A percentile compares a stretch with the other conserved stretches of the same genome.
These are phyloP conservation scores for Carex sylvatica DNA, from an alignment of 202 grass and related monocot species.

Conservation along the genomic window DNA sequence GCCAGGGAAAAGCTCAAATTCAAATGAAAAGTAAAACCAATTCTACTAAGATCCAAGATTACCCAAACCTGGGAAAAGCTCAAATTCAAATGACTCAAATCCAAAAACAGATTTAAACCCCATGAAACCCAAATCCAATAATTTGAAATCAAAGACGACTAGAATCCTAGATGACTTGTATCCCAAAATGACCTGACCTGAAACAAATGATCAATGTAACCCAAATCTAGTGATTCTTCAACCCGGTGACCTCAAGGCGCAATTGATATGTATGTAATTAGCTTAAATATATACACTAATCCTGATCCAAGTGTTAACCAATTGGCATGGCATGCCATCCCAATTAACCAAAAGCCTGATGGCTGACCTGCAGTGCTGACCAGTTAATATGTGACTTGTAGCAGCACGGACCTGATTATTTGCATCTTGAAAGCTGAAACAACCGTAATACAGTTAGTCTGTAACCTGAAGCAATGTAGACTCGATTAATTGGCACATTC, in stretches of 20 bases:
- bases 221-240: neutral
- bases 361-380: neutral
- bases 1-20: too few relatives aligned
- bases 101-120: neutral
- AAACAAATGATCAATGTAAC: neutral
- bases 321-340: neutral
- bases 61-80: neutral
- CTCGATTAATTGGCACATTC: neutral
- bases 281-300: neutral
- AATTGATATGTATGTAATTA: neutral
- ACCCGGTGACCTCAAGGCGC: neutral
- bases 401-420: neutral
- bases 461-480: neutral
- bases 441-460: neutral
- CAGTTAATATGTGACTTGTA: neutral
- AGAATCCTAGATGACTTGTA: neutral
- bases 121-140: neutral
- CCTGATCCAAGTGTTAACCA: neutral
- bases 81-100: neutral
- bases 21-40: neutral
- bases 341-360: neutral
- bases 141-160: neutral
- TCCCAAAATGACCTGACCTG: neutral
- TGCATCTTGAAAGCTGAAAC: neutral
- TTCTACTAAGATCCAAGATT: neutral